Evolutionary conservation across 1,284 basidiomycete species (phyloP), one percentile per base, ranked within the genome.

Genomic region (Coniferiporia sulphurascens): DNA sequence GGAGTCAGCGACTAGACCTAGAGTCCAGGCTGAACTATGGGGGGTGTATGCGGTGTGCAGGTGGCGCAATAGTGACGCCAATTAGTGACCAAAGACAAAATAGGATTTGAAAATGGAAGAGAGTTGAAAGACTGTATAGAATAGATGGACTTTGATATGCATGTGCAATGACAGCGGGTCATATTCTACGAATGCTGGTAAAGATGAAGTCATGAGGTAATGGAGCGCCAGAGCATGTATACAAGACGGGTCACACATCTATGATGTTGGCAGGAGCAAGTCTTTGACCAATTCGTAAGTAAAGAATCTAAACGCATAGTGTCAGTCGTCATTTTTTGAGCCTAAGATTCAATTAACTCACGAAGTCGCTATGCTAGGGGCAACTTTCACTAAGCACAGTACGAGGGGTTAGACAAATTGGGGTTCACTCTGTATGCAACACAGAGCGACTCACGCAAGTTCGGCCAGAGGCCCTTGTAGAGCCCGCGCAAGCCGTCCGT

Each of bases 391-490:
- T 91, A 69, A 50, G 68, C 59, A 45, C 35, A 38, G 19, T 15
- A 55, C 41, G 34, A 36, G 34, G 54, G 19, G 22, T 44, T 34
- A 53, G 45, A 41, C 15, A 10, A 41, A 15, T 41, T 41, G 38
- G 15, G 15, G 15, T 15, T 41, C 38, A 15, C 9, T 8, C 2
- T 41, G 38, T 8, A 41, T 41, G 38, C 9, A 41, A 15, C 9
- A 15, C 38, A 15, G 12, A 2, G 38, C 9, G 38, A 87, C 86
- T 80, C 80, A 87, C 94, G 80, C 63, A 98, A 75, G 73, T 98
- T 98, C 10, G 95, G 93, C 84, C 91, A 91, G 48, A 98, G 75
- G 5, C 95, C 95, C 63, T 93, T 81, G 74, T 97, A 95, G 64
- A 95, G 71, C 27, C 90, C 90, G 46, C 69, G 71, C 15, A 88